Base-by-base conservation (phyloP, 2,329 filamentous ascomycete genomes). In the Fusarium floridanum region DNA sequence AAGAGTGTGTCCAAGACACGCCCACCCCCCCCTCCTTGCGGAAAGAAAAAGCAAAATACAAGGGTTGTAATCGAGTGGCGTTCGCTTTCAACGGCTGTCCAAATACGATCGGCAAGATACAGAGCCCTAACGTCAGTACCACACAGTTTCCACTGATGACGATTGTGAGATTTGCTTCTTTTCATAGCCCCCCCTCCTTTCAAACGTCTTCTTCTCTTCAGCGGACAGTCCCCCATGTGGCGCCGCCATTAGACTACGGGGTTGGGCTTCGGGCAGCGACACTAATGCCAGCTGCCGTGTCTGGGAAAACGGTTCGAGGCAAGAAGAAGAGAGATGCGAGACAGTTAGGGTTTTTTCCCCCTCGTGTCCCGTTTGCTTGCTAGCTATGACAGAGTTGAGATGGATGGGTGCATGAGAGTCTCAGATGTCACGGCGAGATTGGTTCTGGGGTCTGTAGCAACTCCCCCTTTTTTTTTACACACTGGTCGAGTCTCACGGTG, bases 231-330 rank as follows among this genome's bases (percentile, higher is more conserved):
- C 29, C 29, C 29, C 29, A 32, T 32, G 29, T 75, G 72, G 72
- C 65, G 72, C 39, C 72, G 72, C 65, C 68, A 64, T 64, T n/a
- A 32, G n/a, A 61, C 8, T 29, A 61, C 59, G 43, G 32, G 36
- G 64, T 56, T 20, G 24, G 56, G 56, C 57, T 24, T 27, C 36
- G n/a, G 61, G 60, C 72, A 73, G 41, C 37, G 59, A 64, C 48
- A 60, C 66, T 64, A 62, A 53, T 67, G 66, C 56, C 32, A 24
- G 43, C 34, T 63, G 66, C 60, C 57, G 62, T 60, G 9, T 32
- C 32, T 43, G 36, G 53, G 57, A 55, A 59, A 45, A 24, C 41
- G 41, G 64, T 24, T 66, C 43, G 39, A 70, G 45, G 36, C 65
- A 43, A 20, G 41, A 32, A 56, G 34, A 29, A 29, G 27, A 29